Evolutionary conservation across 2,329 filamentous ascomycete genomes (phyloP).

Genomic region (Colletotrichum falcatum): DNA sequence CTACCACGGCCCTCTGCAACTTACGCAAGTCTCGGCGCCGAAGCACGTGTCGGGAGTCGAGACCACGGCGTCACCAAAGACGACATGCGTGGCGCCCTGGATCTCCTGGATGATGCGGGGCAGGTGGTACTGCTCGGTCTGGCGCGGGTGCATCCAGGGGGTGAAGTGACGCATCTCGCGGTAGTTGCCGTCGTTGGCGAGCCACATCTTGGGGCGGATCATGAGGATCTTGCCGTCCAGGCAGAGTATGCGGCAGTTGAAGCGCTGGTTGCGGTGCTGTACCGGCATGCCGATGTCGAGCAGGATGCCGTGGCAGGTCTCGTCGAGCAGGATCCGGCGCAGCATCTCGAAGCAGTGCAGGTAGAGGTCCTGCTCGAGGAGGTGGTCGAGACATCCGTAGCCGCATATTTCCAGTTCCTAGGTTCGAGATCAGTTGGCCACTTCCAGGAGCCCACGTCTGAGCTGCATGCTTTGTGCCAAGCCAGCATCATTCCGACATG

Average conservation of each 20-base stretch:
- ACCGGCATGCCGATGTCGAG: conserved; percentile 74
- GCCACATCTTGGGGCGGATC: conserved; percentile 76
- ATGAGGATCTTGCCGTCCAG: conserved; percentile 76
- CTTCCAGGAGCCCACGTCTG: not conserved
- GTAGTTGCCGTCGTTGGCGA: conserved; percentile 77
- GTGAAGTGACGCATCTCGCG: conserved; percentile 72
- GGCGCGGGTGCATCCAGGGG: conserved; percentile 68
- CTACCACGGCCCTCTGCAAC: not conserved
- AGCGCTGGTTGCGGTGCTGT: conserved; percentile 58
- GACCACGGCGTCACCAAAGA: conserved; percentile 77
- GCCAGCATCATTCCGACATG: not conserved
- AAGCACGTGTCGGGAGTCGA: conserved; percentile 70
- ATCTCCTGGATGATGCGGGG: conserved; percentile 69
- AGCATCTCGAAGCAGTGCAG: conserved; percentile 73
- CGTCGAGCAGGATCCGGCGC: conserved; percentile 68
- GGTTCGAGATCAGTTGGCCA: not conserved
- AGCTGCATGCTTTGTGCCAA: not conserved
- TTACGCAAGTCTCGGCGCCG: conserved; percentile 68
- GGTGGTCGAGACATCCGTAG: conserved; percentile 49
- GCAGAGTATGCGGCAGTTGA: conserved; percentile 54
- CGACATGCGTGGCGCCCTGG: conserved; percentile 58
- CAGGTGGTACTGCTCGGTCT: conserved; percentile 74
- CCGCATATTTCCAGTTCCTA: conserved; percentile 65
- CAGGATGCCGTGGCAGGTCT: conserved; percentile 73
- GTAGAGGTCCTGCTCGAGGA: conserved; percentile 65